Percentiles rank a stretch among this genome's conserved stretches.
These are phyloP conservation scores for Murraya koenigii DNA, from an alignment of 345 rosid genomes.

Conservation along the genomic window DNA sequence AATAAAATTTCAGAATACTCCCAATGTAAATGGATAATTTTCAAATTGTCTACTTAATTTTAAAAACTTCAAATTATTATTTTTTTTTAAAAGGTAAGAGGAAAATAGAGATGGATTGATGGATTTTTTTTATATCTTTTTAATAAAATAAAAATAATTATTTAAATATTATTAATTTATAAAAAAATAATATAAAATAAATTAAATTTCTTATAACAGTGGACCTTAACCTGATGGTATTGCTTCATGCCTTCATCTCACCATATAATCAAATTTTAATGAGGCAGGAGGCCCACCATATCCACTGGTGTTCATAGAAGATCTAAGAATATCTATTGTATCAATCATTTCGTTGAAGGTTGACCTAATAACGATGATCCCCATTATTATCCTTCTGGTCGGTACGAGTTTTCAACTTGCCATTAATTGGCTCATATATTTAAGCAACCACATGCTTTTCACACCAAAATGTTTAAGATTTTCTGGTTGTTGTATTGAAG, in stretches of 20 bases:
- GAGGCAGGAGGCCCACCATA: neutral
- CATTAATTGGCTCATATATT: neutral
- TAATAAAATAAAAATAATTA: too few species aligned
- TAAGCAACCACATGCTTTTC: neutral
- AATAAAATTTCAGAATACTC: fast-evolving
- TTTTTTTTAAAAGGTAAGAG: too few species aligned
- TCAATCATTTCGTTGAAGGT: neutral
- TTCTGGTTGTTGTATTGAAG: too few species aligned
- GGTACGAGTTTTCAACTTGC: neutral
- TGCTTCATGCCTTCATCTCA: neutral
- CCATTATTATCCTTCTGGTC: neutral
- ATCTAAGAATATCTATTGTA: slow-evolving; percentile 1
- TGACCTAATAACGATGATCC: neutral
- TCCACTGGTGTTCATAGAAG: neutral
- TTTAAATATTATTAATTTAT: too few species aligned
- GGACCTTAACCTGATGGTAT: neutral
- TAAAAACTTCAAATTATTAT: too few species aligned
- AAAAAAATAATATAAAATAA: too few species aligned
- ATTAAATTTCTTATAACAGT: too few species aligned
- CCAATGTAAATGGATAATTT: fast-evolving
- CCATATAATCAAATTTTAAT: neutral
- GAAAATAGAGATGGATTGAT: too few species aligned
- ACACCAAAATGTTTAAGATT: too few species aligned
- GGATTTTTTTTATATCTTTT: too few species aligned
- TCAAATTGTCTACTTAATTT: fast-evolving